Evolutionary conservation across 805 yeast genomes (phyloP).

Genomic region (Hagleromyces aurorensis): DNA sequence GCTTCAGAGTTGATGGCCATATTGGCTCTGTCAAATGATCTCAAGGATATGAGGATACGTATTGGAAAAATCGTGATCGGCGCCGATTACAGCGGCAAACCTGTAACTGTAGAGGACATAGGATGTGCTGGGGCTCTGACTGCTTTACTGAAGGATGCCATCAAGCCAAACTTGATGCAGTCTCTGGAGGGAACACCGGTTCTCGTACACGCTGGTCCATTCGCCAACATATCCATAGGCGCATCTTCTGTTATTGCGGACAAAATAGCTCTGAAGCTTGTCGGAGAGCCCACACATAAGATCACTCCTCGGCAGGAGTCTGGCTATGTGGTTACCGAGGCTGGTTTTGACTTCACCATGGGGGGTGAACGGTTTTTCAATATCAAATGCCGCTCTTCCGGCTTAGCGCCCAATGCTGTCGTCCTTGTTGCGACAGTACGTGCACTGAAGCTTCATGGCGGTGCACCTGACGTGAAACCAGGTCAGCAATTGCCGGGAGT

Average conservation of each 20-base stretch:
- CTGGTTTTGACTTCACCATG: slow-evolving; percentile 98
- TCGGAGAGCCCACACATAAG: slow-evolving; percentile 50
- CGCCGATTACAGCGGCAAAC: slow-evolving; percentile 61
- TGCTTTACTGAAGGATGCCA: slow-evolving; percentile 90
- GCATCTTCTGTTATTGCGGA: slow-evolving; percentile 94
- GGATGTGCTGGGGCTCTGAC: slow-evolving; percentile 95
- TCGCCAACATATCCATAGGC: slow-evolving; percentile 95
- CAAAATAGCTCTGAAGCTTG: slow-evolving; percentile 82
- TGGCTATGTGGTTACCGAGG: slow-evolving; percentile 94
- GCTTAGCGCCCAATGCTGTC: slow-evolving; percentile 79
- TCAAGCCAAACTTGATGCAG: slow-evolving; percentile 95
- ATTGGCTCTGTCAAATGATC: slow-evolving; percentile 70
- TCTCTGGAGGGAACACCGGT: slow-evolving; percentile 97
- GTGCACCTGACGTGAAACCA: slow-evolving; percentile 94
- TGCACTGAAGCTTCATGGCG: slow-evolving; percentile 96
- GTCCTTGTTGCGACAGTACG: slow-evolving; percentile 94
- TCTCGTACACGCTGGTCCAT: slow-evolving; percentile 96
- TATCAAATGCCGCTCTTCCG: slow-evolving; percentile 91
- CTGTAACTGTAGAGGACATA: slow-evolving; percentile 88
- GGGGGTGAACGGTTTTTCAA: slow-evolving; percentile 97
- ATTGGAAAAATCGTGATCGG: slow-evolving; percentile 89
- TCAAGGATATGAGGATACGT: slow-evolving; percentile 78
- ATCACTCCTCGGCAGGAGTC: slow-evolving; percentile 33
- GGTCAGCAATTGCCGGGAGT: slow-evolving; percentile 80
- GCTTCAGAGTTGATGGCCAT: slow-evolving; percentile 97